Base-by-base conservation (phyloP, 768 basidiomycete species). In the Candolleomyces eurysporus region DNA sequence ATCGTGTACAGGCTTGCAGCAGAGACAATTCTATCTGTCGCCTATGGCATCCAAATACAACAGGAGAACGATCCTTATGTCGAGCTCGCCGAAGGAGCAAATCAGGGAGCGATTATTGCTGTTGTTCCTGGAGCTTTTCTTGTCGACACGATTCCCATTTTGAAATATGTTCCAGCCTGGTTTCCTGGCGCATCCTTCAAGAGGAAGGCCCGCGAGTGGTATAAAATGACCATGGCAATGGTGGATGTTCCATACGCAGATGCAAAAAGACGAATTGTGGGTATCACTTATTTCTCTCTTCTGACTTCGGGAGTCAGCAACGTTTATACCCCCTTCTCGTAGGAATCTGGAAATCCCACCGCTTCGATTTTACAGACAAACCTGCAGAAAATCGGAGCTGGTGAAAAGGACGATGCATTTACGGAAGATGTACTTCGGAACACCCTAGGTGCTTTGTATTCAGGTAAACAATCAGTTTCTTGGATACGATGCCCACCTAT, bases 121-220 rank as follows among this genome's bases (percentile, higher is more conserved):
- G 69, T 63, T 0, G 55, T 68, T 11, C 73, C 73, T 8, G 74
- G 73, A 8, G 62, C 62, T 5, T 78, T 68, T 51, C 63, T 74
- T 5, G 76, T 76, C 17, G 74, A 71, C 48, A 30, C 61, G 21
- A n/a, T 76, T 19, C 72, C 72, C 1, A 36, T 62, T 11, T 51
- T 75, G 56, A 71, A 68, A 55, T 67, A 71, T 48, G 60, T 76
- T 22, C 75, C 74, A 3, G 61, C 60, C 14, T 77, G 73, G 72
- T 31, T 75, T 10, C 76, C 76, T 13, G 72, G 73, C 11, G 71
- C 76, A 2, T 64, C 67, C 0, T 77, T 74, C 72, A 76, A 82
- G 67, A 58, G 63, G 53, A 72, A 68, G 59, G 82, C 81, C 0
- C 70, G 67, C 46, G 71, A 75, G 62, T 82, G 79, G 76, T 70